phyloP scores from a whole-genome alignment of 75 land plant genomes.

The Pseudotsuga menziesii region DNA sequence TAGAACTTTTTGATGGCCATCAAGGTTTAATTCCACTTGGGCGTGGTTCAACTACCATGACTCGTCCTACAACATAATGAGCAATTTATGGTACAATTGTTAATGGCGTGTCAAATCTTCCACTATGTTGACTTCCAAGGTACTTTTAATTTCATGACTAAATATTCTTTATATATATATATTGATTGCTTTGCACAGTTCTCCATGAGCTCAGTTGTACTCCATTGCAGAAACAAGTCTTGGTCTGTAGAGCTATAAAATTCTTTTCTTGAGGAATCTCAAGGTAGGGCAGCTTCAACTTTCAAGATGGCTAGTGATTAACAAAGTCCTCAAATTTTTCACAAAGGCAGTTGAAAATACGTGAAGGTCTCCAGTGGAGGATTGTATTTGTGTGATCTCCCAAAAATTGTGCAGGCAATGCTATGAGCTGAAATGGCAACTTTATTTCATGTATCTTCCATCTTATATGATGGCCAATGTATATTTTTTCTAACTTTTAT shows the following conservation, averaged over 20 bases:
- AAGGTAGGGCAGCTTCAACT: neutral
- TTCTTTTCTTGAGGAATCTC: neutral
- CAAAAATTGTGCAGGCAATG: neutral
- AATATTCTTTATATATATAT: neutral
- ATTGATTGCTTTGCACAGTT: neutral
- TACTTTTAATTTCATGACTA: neutral
- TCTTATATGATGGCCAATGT: neutral
- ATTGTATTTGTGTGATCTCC: neutral
- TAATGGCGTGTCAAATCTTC: neutral
- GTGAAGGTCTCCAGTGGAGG: too few relatives aligned
- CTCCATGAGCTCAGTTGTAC: neutral
- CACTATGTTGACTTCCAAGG: neutral
- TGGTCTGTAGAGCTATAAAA: neutral
- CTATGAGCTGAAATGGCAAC: neutral
- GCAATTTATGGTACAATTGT: neutral
- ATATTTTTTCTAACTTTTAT: neutral
- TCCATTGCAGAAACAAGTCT: neutral
- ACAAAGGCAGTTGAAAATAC: neutral
- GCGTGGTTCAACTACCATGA: slow-evolving; percentile 66
- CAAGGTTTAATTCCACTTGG: slow-evolving; percentile 38
- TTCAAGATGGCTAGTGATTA: neutral
- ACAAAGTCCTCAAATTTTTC: neutral
- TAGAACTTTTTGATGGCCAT: neutral
- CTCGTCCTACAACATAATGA: slow-evolving; percentile 63
- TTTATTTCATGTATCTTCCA: neutral